Base-by-base conservation (phyloP, 2,329 filamentous ascomycete species). In the Teratosphaeria destructans region DNA sequence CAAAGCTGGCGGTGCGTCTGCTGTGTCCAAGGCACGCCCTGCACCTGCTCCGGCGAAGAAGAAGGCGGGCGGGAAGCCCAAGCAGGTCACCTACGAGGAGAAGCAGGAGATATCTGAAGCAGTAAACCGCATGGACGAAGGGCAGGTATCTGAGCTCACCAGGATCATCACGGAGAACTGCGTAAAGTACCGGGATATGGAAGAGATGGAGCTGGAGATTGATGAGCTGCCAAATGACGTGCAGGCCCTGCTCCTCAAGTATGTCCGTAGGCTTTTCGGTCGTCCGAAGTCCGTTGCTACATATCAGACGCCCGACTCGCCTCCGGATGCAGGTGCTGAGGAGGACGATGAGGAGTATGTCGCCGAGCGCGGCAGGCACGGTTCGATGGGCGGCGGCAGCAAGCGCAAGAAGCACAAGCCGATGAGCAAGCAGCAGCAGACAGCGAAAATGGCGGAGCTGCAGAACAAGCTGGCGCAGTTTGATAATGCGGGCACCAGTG, bases 131-230 rank as follows among this genome's bases (percentile, higher is more conserved):
- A 84, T 97, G 60, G 86, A 91, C 19, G 87, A 88, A 56, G 79
- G 81, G n/a, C 85, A 90, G 65, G 87, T 96, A 69, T 82, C 86
- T 56, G 84, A 85, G 65, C 90, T 93, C 0, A 89, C 96, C 35
- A 85, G 88, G 61, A 92, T 97, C 63, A 97, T 99, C 70, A 90
- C 95, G 72, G 85, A 84, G 64, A 93, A 95, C 65, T 74, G 89
- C 78, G 77, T 89, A 76, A 79, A 87, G 79, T 79, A 94, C 77
- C 71, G 75, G 37, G 73, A 79, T 68, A 78, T 80, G 64, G 82
- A 83, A 55, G 82, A 84, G 67, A 78, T 85, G 69, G 83, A 89
- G 67, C 79, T 92, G 37, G 83, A 85, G 64, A 85, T 85, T 63
- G 83, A 85, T 62, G 77, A 82, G 62, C 76, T 85, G 61, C 78